Conservation (phyloP, 1,284 basidiomycete genomes). For the Ustilago bromivora region DNA sequence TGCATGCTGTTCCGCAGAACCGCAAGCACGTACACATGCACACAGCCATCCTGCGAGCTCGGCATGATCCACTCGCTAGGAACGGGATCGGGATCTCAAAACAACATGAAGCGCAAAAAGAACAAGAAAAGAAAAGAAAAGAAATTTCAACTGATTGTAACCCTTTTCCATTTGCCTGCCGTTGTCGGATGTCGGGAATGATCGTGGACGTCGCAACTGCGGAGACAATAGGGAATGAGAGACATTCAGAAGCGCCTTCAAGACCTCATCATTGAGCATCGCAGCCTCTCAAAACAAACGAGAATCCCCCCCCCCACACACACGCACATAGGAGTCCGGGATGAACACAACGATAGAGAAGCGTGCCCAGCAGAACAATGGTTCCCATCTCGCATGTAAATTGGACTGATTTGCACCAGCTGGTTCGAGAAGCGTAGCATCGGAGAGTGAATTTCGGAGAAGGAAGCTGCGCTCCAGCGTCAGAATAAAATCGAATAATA, state of each 20-base stretch:
- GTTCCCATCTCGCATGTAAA: background rate
- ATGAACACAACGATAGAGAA: background rate
- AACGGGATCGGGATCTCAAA: slow-evolving; percentile 11
- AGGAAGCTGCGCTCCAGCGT: background rate
- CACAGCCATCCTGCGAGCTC: slow-evolving; percentile 4
- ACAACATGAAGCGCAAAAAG: background rate
- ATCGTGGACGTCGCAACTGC: background rate
- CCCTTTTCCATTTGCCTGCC: background rate
- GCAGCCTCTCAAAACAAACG: too few species aligned
- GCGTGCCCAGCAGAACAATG: background rate
- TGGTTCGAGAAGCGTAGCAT: slow-evolving; percentile 5
- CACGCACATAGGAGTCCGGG: background rate
- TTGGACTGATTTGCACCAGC: background rate
- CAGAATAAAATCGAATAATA: background rate
- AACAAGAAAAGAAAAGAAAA: background rate
- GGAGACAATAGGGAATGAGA: background rate
- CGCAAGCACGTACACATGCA: slow-evolving; percentile 12
- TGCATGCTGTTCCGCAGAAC: slow-evolving; percentile 20
- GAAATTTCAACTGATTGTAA: too few species aligned
- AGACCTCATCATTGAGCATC: too few species aligned
- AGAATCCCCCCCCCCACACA: too few species aligned
- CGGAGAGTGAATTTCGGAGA: slow-evolving; percentile 1
- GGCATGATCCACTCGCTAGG: slow-evolving; percentile 26
- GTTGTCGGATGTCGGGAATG: background rate
- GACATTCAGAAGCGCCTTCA: too few species aligned